Percentiles rank a stretch among this genome's conserved stretches.
Conservation (phyloP, 192 early-diverging fungal genomes). For the Diversispora epigaea region DNA sequence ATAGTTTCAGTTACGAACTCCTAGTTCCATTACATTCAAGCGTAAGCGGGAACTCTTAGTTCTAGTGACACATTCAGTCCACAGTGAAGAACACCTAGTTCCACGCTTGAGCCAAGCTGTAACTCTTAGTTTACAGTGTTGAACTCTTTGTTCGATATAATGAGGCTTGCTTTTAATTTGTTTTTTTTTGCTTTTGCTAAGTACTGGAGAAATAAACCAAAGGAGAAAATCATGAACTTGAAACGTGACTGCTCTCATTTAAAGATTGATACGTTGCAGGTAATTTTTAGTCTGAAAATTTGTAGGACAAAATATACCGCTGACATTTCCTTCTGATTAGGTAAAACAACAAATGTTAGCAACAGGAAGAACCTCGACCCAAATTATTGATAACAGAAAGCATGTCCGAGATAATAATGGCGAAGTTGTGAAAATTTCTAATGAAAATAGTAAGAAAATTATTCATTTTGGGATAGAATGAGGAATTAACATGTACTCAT, state of each 20-base stretch:
- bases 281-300: not conserved
- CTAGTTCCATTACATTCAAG: not conserved
- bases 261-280: not conserved
- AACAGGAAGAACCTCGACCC: conserved; percentile 9
- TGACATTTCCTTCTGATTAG: not conserved
- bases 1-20: not conserved
- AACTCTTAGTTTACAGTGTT: conserved; percentile 23
- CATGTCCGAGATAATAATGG: conserved; percentile 5
- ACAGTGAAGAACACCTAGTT: conserved; percentile 13
- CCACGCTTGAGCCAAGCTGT: conserved; percentile 12
- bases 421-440: conserved; percentile 2
- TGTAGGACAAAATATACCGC: not conserved
- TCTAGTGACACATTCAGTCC: not conserved
- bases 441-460: conserved; percentile 1
- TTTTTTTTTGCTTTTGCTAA: not conserved
- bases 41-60: not conserved
- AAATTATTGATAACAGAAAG: conserved; percentile 2
- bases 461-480: not conserved
- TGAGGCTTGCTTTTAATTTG: too few relatives aligned
- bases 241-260: conserved; percentile 3
- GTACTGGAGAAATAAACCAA: not conserved
- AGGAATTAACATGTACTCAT: conserved; percentile 4
- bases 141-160: conserved; percentile 14
- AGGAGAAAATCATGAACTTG: conserved; percentile 1
- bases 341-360: conserved; percentile 1